phyloP scores from a whole-genome alignment of 2,329 filamentous ascomycete genomes.

The Phoma sp. region DNA sequence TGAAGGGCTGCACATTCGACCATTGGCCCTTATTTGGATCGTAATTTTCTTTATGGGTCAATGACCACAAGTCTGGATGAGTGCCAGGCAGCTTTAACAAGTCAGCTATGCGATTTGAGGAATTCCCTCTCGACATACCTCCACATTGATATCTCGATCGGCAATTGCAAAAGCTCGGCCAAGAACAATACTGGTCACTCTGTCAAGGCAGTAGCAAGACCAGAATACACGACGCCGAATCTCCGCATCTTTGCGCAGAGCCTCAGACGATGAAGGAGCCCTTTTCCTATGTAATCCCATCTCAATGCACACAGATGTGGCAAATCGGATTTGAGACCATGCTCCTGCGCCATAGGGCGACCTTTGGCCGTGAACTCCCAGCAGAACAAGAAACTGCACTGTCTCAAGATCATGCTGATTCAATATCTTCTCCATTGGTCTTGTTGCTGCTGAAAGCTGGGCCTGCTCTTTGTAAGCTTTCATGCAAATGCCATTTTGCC shows the following conservation, averaged over 20 bases:
- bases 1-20: constrained; percentile 35
- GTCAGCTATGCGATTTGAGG: background rate
- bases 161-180: constrained; percentile 35
- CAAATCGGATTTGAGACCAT: constrained; percentile 36
- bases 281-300: constrained; percentile 37
- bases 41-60: constrained; percentile 28
- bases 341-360: constrained; percentile 37
- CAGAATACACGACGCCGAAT: constrained; percentile 34
- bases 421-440: constrained; percentile 33
- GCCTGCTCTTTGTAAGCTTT: constrained; percentile 8
- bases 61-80: constrained; percentile 25
- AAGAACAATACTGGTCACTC: constrained; percentile 33
- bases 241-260: constrained; percentile 27
- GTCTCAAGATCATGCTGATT: constrained; percentile 33
- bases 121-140: constrained; percentile 16
- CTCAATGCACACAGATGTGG: constrained; percentile 36
- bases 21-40: constrained; percentile 18
- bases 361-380: constrained; percentile 35
- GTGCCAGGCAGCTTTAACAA: constrained; percentile 26
- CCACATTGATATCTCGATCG: constrained; percentile 36
- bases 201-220: constrained; percentile 37
- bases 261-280: constrained; percentile 18
- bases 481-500: background rate
- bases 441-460: constrained; percentile 32
- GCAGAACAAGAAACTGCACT: constrained; percentile 33